Conservation (phyloP, 2,329 filamentous ascomycete genomes). For the Sclerotinia borealis region DNA sequence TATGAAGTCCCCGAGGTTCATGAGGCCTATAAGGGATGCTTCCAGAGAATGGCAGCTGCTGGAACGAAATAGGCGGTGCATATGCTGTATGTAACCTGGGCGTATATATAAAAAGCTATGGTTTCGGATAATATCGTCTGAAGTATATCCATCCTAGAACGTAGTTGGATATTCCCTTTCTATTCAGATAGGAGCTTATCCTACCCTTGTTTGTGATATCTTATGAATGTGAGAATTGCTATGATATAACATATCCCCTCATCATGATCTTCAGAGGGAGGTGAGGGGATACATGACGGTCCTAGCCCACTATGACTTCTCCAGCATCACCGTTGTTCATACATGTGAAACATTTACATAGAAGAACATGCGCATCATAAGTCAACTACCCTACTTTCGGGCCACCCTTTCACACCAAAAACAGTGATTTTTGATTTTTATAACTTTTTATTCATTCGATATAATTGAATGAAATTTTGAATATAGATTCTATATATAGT, state of each 20-base stretch:
- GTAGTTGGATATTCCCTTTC: neutral
- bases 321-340: neutral
- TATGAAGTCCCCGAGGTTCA: conserved; percentile 56
- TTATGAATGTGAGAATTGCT: neutral
- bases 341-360: neutral
- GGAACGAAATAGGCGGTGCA: conserved; percentile 41
- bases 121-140: neutral
- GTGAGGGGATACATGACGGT: neutral
- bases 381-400: too few relatives aligned
- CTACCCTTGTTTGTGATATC: neutral
- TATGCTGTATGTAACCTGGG: neutral
- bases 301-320: neutral
- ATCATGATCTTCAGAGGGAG: neutral
- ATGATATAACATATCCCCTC: neutral
- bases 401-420: too few relatives aligned
- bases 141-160: neutral
- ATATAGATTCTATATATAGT: too few relatives aligned
- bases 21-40: conserved; percentile 54
- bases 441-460: too few relatives aligned
- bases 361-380: too few relatives aligned
- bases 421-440: too few relatives aligned
- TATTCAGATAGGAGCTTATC: neutral
- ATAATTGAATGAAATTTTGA: too few relatives aligned
- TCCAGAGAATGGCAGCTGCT: conserved; percentile 55
- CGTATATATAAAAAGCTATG: conserved; percentile 15